phyloP scores from a whole-genome alignment of 441 rosid genomes.

The Rhodomyrtus psidioides region DNA sequence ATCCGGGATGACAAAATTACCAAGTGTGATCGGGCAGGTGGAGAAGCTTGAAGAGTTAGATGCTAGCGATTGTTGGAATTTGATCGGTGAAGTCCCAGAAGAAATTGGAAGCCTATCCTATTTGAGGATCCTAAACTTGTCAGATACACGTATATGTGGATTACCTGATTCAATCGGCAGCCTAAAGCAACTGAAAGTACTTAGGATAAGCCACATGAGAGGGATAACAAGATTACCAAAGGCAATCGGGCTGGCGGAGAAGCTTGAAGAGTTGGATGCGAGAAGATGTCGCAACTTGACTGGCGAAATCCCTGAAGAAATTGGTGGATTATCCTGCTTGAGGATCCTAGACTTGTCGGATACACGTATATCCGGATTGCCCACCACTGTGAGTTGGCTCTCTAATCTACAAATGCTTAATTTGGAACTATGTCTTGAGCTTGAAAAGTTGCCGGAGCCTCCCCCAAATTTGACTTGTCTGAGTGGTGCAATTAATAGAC shows the following conservation, averaged over 20 bases:
- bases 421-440: background rate
- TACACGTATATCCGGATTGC: background rate
- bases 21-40: too few species aligned
- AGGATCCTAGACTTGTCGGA: background rate
- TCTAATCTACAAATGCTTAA: background rate
- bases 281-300: background rate
- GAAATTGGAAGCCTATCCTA: too few species aligned
- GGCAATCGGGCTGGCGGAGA: background rate
- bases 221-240: background rate
- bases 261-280: background rate
- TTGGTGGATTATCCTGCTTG: background rate
- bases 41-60: too few species aligned
- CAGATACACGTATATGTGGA: too few species aligned
- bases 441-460: background rate
- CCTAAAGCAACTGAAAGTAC: background rate
- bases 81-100: too few species aligned
- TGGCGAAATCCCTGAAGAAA: background rate
- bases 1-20: too few species aligned
- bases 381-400: background rate
- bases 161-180: background rate
- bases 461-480: background rate
- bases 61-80: too few species aligned
- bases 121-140: too few species aligned
- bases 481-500: too few species aligned
- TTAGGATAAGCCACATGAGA: background rate